Evolutionary conservation across 2,329 filamentous ascomycete genomes (phyloP).

Genomic region (Colletotrichum sidae): DNA sequence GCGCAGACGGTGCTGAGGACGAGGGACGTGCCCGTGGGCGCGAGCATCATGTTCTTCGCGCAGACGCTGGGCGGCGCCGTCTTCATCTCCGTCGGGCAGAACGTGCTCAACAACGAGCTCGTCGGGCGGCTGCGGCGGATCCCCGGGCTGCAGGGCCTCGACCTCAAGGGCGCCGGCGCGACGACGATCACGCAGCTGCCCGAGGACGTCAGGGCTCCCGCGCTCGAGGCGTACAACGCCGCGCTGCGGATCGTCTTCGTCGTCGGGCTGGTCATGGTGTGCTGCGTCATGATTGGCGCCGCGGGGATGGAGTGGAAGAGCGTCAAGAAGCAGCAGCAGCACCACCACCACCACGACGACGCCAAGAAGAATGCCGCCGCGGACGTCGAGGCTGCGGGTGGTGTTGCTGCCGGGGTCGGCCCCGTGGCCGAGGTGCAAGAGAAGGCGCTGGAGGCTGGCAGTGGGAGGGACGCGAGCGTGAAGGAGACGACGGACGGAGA

Average conservation of each 20-base stretch:
- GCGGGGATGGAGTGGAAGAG: constrained; percentile 70
- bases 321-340: constrained; percentile 47
- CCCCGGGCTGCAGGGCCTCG: constrained; percentile 40
- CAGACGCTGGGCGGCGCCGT: constrained; percentile 60
- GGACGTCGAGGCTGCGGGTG: constrained; percentile 20
- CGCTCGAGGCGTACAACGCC: constrained; percentile 67
- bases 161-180: constrained; percentile 36
- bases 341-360: background rate
- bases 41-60: constrained; percentile 57
- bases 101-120: constrained; percentile 56
- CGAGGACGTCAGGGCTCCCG: constrained; percentile 32
- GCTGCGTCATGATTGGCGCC: constrained; percentile 65
- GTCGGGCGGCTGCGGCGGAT: constrained; percentile 47
- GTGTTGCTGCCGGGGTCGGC: background rate
- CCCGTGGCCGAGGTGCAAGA: background rate
- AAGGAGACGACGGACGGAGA: background rate
- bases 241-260: constrained; percentile 70
- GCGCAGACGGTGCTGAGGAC: constrained; percentile 58
- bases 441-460: constrained; percentile 1
- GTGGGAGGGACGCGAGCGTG: background rate
- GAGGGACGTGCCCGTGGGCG: constrained; percentile 55
- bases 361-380: constrained; percentile 21
- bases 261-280: constrained; percentile 66
- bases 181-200: constrained; percentile 41
- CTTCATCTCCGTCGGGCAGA: constrained; percentile 58